Conservation (phyloP, 805 yeast genomes). For the Lipomyces kockii region DNA sequence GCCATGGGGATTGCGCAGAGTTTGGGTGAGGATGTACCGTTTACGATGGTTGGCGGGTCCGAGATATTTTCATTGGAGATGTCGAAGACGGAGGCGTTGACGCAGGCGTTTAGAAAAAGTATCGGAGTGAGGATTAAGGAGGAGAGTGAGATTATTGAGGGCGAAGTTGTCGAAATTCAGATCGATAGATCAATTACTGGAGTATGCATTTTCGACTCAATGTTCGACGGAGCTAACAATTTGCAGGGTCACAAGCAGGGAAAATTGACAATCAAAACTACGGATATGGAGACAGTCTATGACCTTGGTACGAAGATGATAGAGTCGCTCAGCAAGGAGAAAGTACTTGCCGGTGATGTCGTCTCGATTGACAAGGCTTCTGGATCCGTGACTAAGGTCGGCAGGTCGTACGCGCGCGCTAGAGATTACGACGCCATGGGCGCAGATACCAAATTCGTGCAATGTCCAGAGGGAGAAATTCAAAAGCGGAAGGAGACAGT, state of each 20-base stretch:
- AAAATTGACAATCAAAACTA: slow-evolving; percentile 92
- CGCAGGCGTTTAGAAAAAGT: slow-evolving; percentile 94
- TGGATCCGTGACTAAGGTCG: slow-evolving; percentile 91
- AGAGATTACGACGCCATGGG: slow-evolving; percentile 99
- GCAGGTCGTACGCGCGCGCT: slow-evolving; percentile 94
- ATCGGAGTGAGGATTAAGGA: slow-evolving; percentile 95
- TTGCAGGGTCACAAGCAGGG: slow-evolving; percentile 90
- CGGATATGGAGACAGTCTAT: slow-evolving; percentile 98
- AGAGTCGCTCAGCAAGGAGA: slow-evolving; percentile 91
- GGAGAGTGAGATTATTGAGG: slow-evolving; percentile 96
- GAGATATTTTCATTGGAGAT: slow-evolving; percentile 91
- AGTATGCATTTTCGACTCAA: slow-evolving; percentile 6
- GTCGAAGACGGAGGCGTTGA: slow-evolving; percentile 92
- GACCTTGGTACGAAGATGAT: slow-evolving; percentile 94
- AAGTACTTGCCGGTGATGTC: slow-evolving; percentile 96
- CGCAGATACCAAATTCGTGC: slow-evolving; percentile 96
- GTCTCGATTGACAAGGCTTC: slow-evolving; percentile 93
- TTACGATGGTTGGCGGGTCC: slow-evolving; percentile 92
- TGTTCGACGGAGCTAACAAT: neutral
- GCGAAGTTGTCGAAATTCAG: slow-evolving; percentile 97
- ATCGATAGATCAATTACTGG: slow-evolving; percentile 93
- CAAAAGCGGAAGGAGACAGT: slow-evolving; percentile 95
- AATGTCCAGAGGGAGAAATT: slow-evolving; percentile 98
- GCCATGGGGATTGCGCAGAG: slow-evolving; percentile 76
- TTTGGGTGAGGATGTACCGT: slow-evolving; percentile 78